These are phyloP conservation scores for Calonectria pseudoreteaudii DNA, from an alignment of 2,329 filamentous ascomycete species.

Conservation along the genomic window DNA sequence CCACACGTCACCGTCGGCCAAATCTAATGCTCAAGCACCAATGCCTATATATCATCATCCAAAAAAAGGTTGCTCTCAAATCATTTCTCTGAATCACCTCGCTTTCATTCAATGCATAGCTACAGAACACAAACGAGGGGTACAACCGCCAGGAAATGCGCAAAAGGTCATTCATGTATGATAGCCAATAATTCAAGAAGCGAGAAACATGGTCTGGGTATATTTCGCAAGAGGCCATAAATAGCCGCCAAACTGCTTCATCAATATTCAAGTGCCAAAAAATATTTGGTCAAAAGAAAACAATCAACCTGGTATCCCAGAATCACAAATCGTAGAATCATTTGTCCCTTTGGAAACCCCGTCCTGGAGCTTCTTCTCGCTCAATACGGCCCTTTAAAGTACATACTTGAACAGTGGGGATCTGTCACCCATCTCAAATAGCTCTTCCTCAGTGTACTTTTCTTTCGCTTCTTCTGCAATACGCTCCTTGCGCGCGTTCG, in stretches of 20 bases:
- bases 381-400: constrained; percentile 28
- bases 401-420: constrained; percentile 48
- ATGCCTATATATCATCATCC: neutral
- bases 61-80: neutral
- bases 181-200: neutral
- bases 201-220: neutral
- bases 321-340: neutral
- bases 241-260: neutral
- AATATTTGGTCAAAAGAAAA: neutral
- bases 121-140: neutral
- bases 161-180: neutral
- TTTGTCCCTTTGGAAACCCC: neutral
- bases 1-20: too few species aligned
- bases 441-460: constrained; percentile 46
- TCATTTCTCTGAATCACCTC: neutral
- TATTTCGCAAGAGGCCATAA: neutral
- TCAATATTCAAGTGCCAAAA: neutral
- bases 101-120: neutral
- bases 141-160: neutral
- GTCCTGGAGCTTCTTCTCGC: neutral
- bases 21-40: too few species aligned
- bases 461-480: constrained; percentile 43
- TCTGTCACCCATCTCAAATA: constrained; percentile 48
- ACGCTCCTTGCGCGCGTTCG: constrained; percentile 43
- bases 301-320: neutral